Base-by-base conservation (phyloP, 305 asterid species). In the Coffea humblotiana region DNA sequence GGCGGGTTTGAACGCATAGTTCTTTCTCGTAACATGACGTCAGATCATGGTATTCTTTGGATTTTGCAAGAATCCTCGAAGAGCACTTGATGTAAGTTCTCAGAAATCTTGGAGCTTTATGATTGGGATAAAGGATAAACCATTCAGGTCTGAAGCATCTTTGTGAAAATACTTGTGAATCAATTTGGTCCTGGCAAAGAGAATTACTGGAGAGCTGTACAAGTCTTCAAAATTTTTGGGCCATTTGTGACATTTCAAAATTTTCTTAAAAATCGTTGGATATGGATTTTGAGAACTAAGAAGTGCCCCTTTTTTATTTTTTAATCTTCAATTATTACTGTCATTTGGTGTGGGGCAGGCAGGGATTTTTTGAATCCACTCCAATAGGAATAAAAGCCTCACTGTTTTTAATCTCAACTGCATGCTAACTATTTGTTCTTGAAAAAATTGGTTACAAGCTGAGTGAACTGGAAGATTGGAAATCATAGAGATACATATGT, bases 1-100 rank as follows among this genome's bases (percentile, higher is more conserved):
- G 99, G 52, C 90, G 99, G 99, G 81, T 96, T 94, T 80, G 99
- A 96, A 87, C 99, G 92, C 91, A 92, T 96, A 19, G 98, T 94
- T 78, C 92, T 96, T 47, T 96, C 99, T 45, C 89, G 93, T 90
- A 94, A 96, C 87, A 74, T 79, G 80, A 92, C 97, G 37, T 86
- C 95, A 23, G 99, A 96, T 78, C 99, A 96, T 72, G 90, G 91
- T 68, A 93, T 96, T 83, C 82, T 89, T 74, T 87, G 91, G 87
- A 91, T 96, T 85, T 82, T 92, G 82, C 82, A 79, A 82, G 99
- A 96, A 87, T 94, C 98, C 98, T 18, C 90, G 89, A 83, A 89
- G 84, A 58, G 94, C 98, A 71, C 84, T 92, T 21, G 86, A 89
- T 76, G 99, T 96, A 88, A 89, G 97, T 89, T 84, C 81, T 79